Percentiles rank a stretch among this genome's conserved stretches.
Evolutionary conservation across 768 basidiomycete genomes (phyloP).

Genomic region (Pleurotus cornucopiae): DNA sequence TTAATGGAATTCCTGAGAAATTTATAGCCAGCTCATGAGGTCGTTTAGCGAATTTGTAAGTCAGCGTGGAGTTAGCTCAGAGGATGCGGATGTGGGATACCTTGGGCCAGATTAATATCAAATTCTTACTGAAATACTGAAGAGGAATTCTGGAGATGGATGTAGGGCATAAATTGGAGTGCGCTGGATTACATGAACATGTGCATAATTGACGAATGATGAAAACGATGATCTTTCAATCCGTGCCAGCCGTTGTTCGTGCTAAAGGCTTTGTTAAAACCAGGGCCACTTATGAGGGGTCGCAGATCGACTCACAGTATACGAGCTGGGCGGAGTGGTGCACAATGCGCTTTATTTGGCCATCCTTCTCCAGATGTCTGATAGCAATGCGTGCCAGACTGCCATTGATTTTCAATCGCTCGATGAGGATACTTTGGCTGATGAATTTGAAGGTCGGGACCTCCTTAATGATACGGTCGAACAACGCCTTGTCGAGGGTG

Average conservation of each 20-base stretch:
- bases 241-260: slow-evolving; percentile 43
- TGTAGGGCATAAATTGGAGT: slow-evolving; percentile 4
- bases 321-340: slow-evolving; percentile 93
- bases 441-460: slow-evolving; percentile 99
- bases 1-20: not conserved
- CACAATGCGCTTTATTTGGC: slow-evolving; percentile 91
- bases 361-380: slow-evolving; percentile 89
- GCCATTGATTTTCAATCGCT: slow-evolving; percentile 96
- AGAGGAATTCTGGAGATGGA: not conserved
- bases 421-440: slow-evolving; percentile 96
- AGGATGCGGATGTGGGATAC: not conserved
- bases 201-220: slow-evolving; percentile 20
- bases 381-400: slow-evolving; percentile 90
- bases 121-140: not conserved
- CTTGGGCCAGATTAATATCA: not conserved
- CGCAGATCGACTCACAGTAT: slow-evolving; percentile 72
- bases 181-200: slow-evolving; percentile 25
- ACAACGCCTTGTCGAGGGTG: slow-evolving; percentile 89
- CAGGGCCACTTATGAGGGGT: not conserved
- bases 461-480: slow-evolving; percentile 94
- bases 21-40: not conserved
- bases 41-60: not conserved
- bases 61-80: not conserved
- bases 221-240: slow-evolving; percentile 28
- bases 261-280: slow-evolving; percentile 25